Evolutionary conservation across 139 green algal species (phyloP).

Genomic region (Monoraphidium neglectum): DNA sequence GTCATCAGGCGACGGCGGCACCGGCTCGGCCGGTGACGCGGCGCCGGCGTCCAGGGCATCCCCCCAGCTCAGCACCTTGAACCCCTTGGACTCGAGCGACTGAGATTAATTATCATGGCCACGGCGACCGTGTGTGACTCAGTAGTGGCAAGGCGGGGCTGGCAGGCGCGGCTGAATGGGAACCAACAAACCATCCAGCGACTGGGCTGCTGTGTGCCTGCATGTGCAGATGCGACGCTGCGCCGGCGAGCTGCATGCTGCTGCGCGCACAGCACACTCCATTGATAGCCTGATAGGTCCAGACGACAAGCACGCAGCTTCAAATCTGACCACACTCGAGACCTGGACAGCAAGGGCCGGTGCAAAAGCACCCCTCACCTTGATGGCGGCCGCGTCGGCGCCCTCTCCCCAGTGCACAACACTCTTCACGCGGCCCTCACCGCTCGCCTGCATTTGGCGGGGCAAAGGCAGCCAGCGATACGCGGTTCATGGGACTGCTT

Average conservation of each 20-base stretch:
- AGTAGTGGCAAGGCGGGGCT: neutral
- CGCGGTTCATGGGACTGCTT: neutral
- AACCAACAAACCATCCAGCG: neutral
- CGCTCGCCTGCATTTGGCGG: too few species aligned
- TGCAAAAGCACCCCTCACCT: neutral
- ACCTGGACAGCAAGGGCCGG: neutral
- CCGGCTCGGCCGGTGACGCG: conserved; percentile 36
- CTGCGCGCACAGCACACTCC: neutral
- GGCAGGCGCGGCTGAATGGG: neutral
- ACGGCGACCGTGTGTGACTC: neutral
- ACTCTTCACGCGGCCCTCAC: neutral
- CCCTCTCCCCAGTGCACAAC: neutral
- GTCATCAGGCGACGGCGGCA: conserved; percentile 72
- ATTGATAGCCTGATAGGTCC: neutral
- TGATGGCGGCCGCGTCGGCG: neutral
- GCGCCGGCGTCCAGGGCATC: conserved; percentile 66
- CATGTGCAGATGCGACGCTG: conserved; percentile 1
- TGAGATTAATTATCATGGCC: neutral
- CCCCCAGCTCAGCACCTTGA: conserved; percentile 56
- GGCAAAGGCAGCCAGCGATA: too few species aligned
- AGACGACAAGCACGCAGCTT: too few species aligned
- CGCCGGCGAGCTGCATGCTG: neutral
- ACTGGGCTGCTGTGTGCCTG: neutral
- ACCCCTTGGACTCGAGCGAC: conserved; percentile 3
- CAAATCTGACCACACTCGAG: too few species aligned